A percentile compares a stretch with the other conserved stretches of the same genome.
Conservation (phyloP, 2,329 filamentous ascomycete species). For the Botryotinia globosa region DNA sequence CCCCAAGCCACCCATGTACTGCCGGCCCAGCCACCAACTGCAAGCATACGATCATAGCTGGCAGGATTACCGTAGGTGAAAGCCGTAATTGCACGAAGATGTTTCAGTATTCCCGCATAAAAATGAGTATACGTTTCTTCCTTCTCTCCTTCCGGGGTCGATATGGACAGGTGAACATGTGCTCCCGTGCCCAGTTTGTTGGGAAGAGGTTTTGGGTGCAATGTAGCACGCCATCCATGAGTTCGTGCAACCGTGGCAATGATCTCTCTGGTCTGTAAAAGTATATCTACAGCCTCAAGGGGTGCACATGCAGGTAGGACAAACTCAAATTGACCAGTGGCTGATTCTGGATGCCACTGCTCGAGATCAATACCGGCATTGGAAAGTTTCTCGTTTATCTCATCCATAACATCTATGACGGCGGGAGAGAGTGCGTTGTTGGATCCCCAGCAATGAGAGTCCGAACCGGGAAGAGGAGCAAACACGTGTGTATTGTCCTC, state of each 20-base stretch:
- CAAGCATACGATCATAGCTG: slow-evolving; percentile 8
- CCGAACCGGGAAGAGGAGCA: slow-evolving; percentile 50
- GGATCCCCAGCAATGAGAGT: slow-evolving; percentile 69
- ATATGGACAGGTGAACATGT: slow-evolving; percentile 21
- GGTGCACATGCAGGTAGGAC: slow-evolving; percentile 7
- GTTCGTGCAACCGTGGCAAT: background rate
- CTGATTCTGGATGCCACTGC: slow-evolving; percentile 17
- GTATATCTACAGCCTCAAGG: slow-evolving; percentile 17
- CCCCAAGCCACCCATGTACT: slow-evolving; percentile 23
- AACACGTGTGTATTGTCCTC: slow-evolving; percentile 37
- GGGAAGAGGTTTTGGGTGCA: slow-evolving; percentile 39
- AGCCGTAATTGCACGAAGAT: slow-evolving; percentile 16
- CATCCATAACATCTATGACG: slow-evolving; percentile 58
- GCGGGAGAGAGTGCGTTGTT: slow-evolving; percentile 58
- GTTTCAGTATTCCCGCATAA: slow-evolving; percentile 20
- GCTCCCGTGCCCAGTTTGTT: background rate
- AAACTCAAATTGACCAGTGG: slow-evolving; percentile 21
- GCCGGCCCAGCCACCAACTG: background rate
- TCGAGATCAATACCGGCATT: slow-evolving; percentile 40
- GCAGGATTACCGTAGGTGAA: slow-evolving; percentile 11
- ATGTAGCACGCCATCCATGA: slow-evolving; percentile 26
- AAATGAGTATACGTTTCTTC: slow-evolving; percentile 38
- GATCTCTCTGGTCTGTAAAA: slow-evolving; percentile 18
- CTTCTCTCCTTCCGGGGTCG: slow-evolving; percentile 21
- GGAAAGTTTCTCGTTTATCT: slow-evolving; percentile 61